phyloP scores from a whole-genome alignment of 345 rosid genomes.

The Raphanus raphanistrum region DNA sequence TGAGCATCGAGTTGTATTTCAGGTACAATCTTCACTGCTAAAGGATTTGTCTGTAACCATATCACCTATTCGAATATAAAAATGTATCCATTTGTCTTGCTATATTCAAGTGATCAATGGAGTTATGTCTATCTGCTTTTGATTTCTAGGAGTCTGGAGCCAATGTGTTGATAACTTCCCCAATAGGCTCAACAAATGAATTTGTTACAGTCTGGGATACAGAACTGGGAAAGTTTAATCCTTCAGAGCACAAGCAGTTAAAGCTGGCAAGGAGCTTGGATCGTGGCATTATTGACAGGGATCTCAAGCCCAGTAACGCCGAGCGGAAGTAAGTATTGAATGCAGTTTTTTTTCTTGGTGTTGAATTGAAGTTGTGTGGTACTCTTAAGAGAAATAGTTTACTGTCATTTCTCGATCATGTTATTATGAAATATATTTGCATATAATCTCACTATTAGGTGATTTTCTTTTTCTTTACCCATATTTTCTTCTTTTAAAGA shows the following conservation, averaged over 20 bases:
- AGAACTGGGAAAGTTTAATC: conserved; percentile 88
- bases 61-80: not conserved
- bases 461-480: no score
- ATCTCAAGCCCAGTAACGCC: conserved; percentile 78
- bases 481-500: conserved; percentile 43
- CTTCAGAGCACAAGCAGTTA: conserved; percentile 97
- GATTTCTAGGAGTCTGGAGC: conserved; percentile 78
- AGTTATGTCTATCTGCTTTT: conserved; percentile 14
- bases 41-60: conserved; percentile 5
- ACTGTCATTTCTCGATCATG: not conserved
- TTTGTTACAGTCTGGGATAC: conserved; percentile 94
- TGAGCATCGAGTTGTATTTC: conserved; percentile 95
- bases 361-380: conserved; percentile 14
- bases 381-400: conserved; percentile 3
- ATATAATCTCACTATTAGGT: no score
- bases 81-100: not conserved
- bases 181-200: conserved; percentile 90
- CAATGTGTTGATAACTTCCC: conserved; percentile 77
- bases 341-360: not conserved
- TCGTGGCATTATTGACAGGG: conserved; percentile 97
- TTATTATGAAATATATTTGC: not conserved
- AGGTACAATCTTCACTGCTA: conserved; percentile 48
- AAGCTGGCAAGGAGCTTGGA: conserved; percentile 96
- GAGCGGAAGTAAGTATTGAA: conserved; percentile 74
- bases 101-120: no score